Evolutionary conservation across 2,329 filamentous ascomycete species (phyloP), one percentile per base, ranked within the genome.

Genomic region (Fusarium guadeloupense): DNA sequence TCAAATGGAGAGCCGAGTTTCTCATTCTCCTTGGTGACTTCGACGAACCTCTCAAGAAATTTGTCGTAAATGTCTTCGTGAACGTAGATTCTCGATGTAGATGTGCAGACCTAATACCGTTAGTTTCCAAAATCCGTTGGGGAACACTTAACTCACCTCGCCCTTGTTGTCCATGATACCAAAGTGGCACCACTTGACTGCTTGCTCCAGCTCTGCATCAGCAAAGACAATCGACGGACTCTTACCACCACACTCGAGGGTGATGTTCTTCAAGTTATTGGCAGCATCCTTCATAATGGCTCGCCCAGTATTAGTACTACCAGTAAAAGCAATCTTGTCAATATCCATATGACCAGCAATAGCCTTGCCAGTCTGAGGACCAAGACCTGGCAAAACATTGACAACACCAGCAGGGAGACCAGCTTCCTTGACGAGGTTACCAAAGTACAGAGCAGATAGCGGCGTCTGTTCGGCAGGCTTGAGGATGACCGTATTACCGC

Each of bases 341-440:
- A 91, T 82, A 37, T 82, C 82, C 25, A 83, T 75, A 69, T 91
- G 89, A 35, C 81, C 77, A 2, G 85, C 85, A 14, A 91, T 79
- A 1, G 87, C 86, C 12, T 85, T 81, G 23, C 89, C 89, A 2
- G 87, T 85, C 42, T 84, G 83, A 25, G 81, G 78, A 6, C 88
- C 88, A 52, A 86, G 80, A 3, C 89, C 89, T 49, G 89, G 89
- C 37, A 91, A 65, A 52, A 91, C 81, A 70, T 91, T 91, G 58
- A 91, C 77, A n/a, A 91, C 89, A 26, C 89, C 89, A 2, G 88
- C 83, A n/a, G 89, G 89, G 69, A 91, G 90, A 0, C 89, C 89
- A 28, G 88, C 87, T 66, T 90, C 82, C 61, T 86, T 85, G 59
- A 91, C 80, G 7, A 91, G 76, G 12, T 82, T 84, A 3, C 81